These are phyloP conservation scores for Ascochyta rabiei DNA, from an alignment of 2,329 filamentous ascomycete species.

Conservation along the genomic window DNA sequence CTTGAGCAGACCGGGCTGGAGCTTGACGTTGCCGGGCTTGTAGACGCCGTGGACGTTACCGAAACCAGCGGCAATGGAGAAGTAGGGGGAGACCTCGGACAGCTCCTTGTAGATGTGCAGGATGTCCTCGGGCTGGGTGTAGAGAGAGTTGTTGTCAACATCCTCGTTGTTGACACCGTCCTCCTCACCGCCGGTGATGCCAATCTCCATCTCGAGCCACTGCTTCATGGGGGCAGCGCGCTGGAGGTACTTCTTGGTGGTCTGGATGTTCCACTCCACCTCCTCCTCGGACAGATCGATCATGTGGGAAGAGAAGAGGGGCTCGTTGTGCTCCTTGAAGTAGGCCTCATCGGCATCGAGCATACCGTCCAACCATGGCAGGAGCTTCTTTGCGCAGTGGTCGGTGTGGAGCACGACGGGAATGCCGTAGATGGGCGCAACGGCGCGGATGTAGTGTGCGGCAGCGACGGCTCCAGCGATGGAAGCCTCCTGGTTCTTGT, in stretches of 20 bases:
- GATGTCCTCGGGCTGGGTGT: slow-evolving; percentile 71
- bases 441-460: slow-evolving; percentile 89
- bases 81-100: slow-evolving; percentile 84
- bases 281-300: slow-evolving; percentile 90
- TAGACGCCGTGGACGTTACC: slow-evolving; percentile 99
- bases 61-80: slow-evolving; percentile 83
- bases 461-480: slow-evolving; percentile 82
- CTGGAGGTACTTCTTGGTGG: slow-evolving; percentile 78
- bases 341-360: slow-evolving; percentile 91
- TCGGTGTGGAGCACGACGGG: slow-evolving; percentile 73
- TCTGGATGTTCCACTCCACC: slow-evolving; percentile 82
- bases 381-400: slow-evolving; percentile 99
- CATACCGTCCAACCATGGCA: slow-evolving; percentile 83
- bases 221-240: slow-evolving; percentile 93
- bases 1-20: slow-evolving; percentile 91
- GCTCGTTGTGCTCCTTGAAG: slow-evolving; percentile 80
- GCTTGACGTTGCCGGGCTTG: slow-evolving; percentile 96
- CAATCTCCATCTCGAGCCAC: slow-evolving; percentile 98
- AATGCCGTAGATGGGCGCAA: slow-evolving; percentile 80
- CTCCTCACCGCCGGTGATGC: slow-evolving; percentile 86
- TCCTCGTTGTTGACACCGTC: slow-evolving; percentile 97
- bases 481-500: slow-evolving; percentile 77
- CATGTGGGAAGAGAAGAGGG: slow-evolving; percentile 97
- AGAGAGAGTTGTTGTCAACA: slow-evolving; percentile 96
- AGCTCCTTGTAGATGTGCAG: slow-evolving; percentile 59